Evolutionary conservation across 2,329 filamentous ascomycete genomes (phyloP).

Genomic region (Aureobasidium sp.): DNA sequence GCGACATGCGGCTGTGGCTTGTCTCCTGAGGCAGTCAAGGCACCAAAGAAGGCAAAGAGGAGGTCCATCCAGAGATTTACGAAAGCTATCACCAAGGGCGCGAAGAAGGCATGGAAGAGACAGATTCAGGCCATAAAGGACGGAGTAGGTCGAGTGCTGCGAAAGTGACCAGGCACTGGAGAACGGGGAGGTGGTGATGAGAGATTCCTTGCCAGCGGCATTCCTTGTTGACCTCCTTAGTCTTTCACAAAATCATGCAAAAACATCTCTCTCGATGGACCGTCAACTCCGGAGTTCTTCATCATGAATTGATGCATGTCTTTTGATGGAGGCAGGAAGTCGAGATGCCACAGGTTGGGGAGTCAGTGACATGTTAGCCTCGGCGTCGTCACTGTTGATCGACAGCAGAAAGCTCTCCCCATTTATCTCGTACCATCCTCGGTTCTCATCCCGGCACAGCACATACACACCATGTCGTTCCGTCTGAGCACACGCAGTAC

Average conservation of each 20-base stretch:
- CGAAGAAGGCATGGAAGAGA: not conserved
- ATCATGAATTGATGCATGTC: too few species aligned
- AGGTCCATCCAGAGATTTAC: not conserved
- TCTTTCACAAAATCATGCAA: too few species aligned
- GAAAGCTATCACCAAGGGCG: not conserved
- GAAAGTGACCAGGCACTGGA: not conserved
- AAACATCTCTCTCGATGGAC: too few species aligned
- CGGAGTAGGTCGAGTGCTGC: not conserved
- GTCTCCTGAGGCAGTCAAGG: not conserved
- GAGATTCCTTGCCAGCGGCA: too few species aligned
- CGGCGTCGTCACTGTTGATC: not conserved
- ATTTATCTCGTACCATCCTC: not conserved
- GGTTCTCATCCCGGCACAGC: not conserved
- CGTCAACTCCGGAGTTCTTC: too few species aligned
- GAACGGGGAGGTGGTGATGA: too few species aligned
- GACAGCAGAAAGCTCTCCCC: not conserved
- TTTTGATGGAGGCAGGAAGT: not conserved
- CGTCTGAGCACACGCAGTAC: conserved; percentile 8
- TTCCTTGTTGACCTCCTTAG: too few species aligned
- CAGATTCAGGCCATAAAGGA: not conserved
- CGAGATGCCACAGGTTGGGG: not conserved
- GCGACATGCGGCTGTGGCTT: not conserved
- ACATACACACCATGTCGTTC: conserved; percentile 6
- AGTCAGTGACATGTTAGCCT: not conserved
- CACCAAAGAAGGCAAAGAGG: not conserved